Evolutionary conservation across 768 basidiomycete genomes (phyloP).

Genomic region (Cytidiella melzeri): DNA sequence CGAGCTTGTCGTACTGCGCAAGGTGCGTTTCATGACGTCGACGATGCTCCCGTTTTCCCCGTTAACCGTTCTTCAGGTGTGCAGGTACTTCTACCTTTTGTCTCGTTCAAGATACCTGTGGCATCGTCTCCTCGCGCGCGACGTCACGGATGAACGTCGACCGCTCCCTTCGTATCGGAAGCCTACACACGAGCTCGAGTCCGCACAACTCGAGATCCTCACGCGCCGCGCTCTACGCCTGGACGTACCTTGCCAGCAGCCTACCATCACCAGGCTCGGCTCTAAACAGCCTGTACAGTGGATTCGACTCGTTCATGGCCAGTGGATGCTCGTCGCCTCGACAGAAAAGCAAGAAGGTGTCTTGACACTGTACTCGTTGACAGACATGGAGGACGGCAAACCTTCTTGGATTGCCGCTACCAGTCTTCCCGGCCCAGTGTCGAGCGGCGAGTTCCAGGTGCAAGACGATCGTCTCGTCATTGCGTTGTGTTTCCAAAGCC

Average conservation of each 20-base stretch:
- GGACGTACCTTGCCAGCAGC: neutral
- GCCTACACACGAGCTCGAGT: neutral
- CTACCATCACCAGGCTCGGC: slow-evolving; percentile 3
- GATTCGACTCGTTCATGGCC: slow-evolving; percentile 6
- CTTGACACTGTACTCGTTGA: slow-evolving; percentile 8
- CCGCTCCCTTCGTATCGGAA: slow-evolving; percentile 10
- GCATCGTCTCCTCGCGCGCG: slow-evolving; percentile 8
- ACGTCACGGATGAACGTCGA: slow-evolving; percentile 2
- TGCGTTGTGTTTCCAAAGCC: slow-evolving; percentile 10
- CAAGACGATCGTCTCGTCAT: slow-evolving; percentile 10
- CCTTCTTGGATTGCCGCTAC: neutral
- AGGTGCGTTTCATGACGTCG: slow-evolving; percentile 3
- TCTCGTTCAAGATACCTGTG: slow-evolving; percentile 9
- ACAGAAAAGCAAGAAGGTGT: neutral
- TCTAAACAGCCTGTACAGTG: slow-evolving; percentile 3
- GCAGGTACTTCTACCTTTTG: slow-evolving; percentile 9
- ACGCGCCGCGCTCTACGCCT: slow-evolving; percentile 9
- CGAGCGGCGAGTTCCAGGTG: slow-evolving; percentile 12
- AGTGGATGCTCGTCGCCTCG: slow-evolving; percentile 7
- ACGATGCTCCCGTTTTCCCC: neutral
- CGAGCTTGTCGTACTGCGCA: slow-evolving; percentile 6
- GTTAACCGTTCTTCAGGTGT: slow-evolving; percentile 2
- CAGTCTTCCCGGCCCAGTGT: slow-evolving; percentile 9
- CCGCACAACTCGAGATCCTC: slow-evolving; percentile 4
- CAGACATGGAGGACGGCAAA: slow-evolving; percentile 2